Base-by-base conservation (phyloP, 2,329 filamentous ascomycete genomes). In the Talaromyces sp. region DNA sequence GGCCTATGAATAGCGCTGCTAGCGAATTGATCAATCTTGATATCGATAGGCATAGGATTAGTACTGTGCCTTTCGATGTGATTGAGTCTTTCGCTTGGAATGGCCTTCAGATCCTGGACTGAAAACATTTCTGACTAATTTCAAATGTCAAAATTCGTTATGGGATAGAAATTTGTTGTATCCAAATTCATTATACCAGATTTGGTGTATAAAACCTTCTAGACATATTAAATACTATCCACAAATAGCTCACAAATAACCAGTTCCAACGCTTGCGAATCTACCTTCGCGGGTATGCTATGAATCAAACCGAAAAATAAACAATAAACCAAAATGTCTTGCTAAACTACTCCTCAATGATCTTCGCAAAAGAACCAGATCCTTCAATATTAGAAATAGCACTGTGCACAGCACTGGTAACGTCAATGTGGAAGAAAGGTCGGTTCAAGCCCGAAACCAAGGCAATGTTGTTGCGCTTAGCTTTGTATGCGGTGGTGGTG, bases 381-480 rank as follows among this genome's bases (percentile, higher is more conserved):
- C 47, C 51, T 40, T 61, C 58, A 34, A 59, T 85, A 70, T 96
- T 96, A 34, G 89, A 87, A 71, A 97, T 87, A 2, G 93, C 94
- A 71, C 89, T 92, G 77, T 97, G 91, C 70, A 98, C 79, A 6
- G 95, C 95, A 72, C 89, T 93, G 3, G 92, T 95, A 61, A 98
- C 80, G 76, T 98, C 95, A 62, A 97, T 87, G 75, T 99, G 95
- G 85, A 99, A 98, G 70, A 97, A 85, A 4, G 95, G 94, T 70
- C 91, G 82, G 77, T 96, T 95, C 68, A 96, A 81, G n/a, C 94
- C 91, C 70, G 93, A 90, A 17, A 98, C 88, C 4, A 91, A 85
- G 1, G 90, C 89, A 31, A 86, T 78, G 70, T 75, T 79, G 66
- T 68, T 75, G 31, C 70, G 70, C 29, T 45, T 38, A 59, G 68